Evolutionary conservation across 176 grass and related monocot species (phyloP).

Genomic region (Metroxylon sagu): DNA sequence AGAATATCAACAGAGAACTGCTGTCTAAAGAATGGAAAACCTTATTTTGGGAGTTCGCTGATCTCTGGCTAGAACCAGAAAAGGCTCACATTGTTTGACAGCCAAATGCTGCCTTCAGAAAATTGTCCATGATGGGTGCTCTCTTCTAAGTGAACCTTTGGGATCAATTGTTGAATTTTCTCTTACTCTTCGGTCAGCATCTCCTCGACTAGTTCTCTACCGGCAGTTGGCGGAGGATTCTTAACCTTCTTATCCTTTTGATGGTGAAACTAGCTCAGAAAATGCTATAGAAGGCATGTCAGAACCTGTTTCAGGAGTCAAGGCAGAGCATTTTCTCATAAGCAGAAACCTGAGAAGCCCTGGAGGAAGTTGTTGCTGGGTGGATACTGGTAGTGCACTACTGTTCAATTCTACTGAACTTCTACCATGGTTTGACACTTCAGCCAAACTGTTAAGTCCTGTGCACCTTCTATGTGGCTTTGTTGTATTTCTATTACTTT

Average conservation of each 20-base stretch:
- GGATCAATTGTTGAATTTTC: constrained; percentile 82
- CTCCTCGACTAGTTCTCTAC: constrained; percentile 76
- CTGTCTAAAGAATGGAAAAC: constrained; percentile 77
- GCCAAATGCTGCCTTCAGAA: constrained; percentile 77
- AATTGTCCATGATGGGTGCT: constrained; percentile 55
- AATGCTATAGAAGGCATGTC: constrained; percentile 7
- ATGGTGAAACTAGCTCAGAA: constrained; percentile 11
- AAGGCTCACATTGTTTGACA: constrained; percentile 66
- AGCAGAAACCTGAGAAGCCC: constrained; percentile 21
- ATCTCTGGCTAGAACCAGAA: constrained; percentile 69
- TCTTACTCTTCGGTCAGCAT: constrained; percentile 87
- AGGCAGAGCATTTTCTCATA: constrained; percentile 19
- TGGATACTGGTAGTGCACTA: constrained; percentile 61
- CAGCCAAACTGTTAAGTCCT: constrained; percentile 35
- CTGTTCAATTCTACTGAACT: constrained; percentile 56
- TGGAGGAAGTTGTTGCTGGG: constrained; percentile 80
- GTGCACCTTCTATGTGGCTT: neutral
- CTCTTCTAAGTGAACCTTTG: constrained; percentile 59
- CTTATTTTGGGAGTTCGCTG: constrained; percentile 73
- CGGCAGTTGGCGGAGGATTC: constrained; percentile 79
- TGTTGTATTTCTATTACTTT: constrained; percentile 4
- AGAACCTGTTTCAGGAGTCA: constrained; percentile 29
- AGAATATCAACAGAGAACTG: constrained; percentile 46
- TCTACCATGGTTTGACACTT: constrained; percentile 54
- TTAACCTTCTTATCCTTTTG: constrained; percentile 46